phyloP scores from a whole-genome alignment of 768 basidiomycete species.

The Amanita molliuscula region DNA sequence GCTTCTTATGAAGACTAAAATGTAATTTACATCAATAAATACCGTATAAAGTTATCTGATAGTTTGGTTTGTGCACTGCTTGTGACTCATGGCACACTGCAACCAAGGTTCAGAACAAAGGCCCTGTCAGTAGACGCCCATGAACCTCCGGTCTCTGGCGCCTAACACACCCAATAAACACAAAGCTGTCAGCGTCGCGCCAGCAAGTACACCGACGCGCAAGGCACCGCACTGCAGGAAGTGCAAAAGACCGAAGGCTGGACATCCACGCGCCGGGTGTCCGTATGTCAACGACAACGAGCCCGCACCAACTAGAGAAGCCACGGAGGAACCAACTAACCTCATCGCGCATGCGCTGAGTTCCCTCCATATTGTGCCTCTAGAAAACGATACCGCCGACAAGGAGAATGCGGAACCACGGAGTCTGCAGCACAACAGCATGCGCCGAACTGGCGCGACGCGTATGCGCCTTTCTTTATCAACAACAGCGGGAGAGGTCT shows the following conservation, averaged over 20 bases:
- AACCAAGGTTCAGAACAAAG: not conserved
- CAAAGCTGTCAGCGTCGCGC: constrained; percentile 3
- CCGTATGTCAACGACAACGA: constrained; percentile 25
- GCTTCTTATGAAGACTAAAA: constrained; percentile 3
- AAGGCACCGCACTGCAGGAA: constrained; percentile 44
- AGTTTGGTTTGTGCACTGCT: not conserved
- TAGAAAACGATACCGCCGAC: not conserved
- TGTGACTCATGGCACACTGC: not conserved
- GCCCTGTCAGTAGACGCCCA: constrained; percentile 8
- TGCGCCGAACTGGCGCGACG: not conserved
- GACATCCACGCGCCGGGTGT: constrained; percentile 58
- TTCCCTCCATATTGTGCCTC: constrained; percentile 31
- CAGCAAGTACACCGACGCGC: constrained; percentile 28
- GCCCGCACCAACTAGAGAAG: not conserved
- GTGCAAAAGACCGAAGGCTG: constrained; percentile 42
- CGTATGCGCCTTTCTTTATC: constrained; percentile 2
- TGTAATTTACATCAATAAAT: constrained; percentile 6
- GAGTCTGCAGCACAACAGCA: not conserved
- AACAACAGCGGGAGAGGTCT: constrained; percentile 3
- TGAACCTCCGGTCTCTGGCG: constrained; percentile 13
- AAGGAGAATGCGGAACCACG: not conserved
- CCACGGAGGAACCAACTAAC: not conserved
- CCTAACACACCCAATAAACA: constrained; percentile 14
- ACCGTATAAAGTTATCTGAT: constrained; percentile 3
- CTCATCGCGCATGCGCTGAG: constrained; percentile 31